Evolutionary conservation across 768 basidiomycete genomes (phyloP), one percentile per base, ranked within the genome.

Genomic region (Termitomyces sp.): DNA sequence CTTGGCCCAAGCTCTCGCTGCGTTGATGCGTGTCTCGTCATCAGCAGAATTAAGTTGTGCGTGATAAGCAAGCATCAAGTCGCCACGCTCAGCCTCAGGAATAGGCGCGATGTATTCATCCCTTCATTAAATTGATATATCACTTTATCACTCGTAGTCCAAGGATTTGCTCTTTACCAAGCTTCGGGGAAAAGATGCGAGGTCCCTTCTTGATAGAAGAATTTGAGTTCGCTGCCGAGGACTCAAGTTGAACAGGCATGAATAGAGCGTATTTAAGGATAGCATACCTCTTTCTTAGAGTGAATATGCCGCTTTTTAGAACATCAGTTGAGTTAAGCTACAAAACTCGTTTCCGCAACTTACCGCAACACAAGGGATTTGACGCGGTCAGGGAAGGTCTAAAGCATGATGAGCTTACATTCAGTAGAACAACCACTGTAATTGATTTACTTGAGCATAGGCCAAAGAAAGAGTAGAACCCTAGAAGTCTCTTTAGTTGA

Each of bases 201-300:
- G 11, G 90, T 74, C 14, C 92, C 92, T 2, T 90, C 82, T 75
- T 95, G 93, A 71, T 95, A 97, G 77, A 97, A 96, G 77, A 95
- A 98, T 19, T 82, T 80, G 40, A 97, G 81, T 71, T 98, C 95
- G 63, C 86, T 79, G 31, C 37, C 37, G 23, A 31, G 23, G 45
- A 10, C 23, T 53, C n/a, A 34, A 23, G 23, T 6, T 32, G 42
- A 19, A 6, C 27, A 40, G n/a, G 25, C 16, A 45, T 12, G 11
- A 11, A 53, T 10, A 17, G 10, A 43, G 7, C 37, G 2, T n/a
- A 9, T 11, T 35, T 19, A 25, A 44, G 16, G 23, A 42, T 32
- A 9, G 11, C 68, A 27, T 46, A 89, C 88, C 84, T 89, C 76
- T 85, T 87, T 25, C 92, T 79, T 19, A 97, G 77, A 21, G 90